A percentile compares a stretch with the other conserved stretches of the same genome.
Evolutionary conservation across 2,329 filamentous ascomycete genomes (phyloP).

Genomic region (Aspergillus brasiliensis): DNA sequence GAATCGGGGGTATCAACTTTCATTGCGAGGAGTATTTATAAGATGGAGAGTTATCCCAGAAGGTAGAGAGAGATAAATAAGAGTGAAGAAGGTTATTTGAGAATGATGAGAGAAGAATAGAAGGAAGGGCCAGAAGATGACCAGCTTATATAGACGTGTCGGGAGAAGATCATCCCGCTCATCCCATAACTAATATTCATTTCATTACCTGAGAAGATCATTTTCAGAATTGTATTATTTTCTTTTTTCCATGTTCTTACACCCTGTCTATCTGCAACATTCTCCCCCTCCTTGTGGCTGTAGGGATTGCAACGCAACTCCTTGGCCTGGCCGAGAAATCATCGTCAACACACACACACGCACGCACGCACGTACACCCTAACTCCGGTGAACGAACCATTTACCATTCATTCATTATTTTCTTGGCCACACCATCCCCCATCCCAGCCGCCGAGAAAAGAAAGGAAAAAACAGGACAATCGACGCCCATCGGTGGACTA

Average conservation of each 20-base stretch:
- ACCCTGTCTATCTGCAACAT: not conserved
- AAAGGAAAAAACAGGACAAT: not conserved
- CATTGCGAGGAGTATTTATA: slow-evolving; percentile 7
- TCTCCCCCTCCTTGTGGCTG: not conserved
- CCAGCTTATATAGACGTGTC: slow-evolving; percentile 1
- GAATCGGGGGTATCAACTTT: slow-evolving; percentile 15
- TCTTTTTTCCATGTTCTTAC: too few species aligned
- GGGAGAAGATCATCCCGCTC: slow-evolving; percentile 1
- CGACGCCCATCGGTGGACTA: not conserved
- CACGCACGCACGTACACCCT: too few species aligned
- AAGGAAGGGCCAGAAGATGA: not conserved
- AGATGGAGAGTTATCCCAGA: not conserved
- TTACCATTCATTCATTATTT: not conserved
- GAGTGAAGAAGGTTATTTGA: not conserved
- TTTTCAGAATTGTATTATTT: too few species aligned
- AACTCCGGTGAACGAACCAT: not conserved
- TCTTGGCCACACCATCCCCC: slow-evolving; percentile 6
- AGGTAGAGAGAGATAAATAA: not conserved
- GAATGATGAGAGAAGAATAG: not conserved
- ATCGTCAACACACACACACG: not conserved
- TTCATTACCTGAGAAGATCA: not conserved
- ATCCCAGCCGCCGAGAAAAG: not conserved
- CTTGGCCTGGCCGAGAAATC: slow-evolving; percentile 7
- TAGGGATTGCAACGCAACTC: slow-evolving; percentile 4
- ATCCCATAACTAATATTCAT: not conserved